A percentile compares a stretch with the other conserved stretches of the same genome.
phyloP scores from a whole-genome alignment of 345 rosid species.

The Psidium friedrichsthalianum region DNA sequence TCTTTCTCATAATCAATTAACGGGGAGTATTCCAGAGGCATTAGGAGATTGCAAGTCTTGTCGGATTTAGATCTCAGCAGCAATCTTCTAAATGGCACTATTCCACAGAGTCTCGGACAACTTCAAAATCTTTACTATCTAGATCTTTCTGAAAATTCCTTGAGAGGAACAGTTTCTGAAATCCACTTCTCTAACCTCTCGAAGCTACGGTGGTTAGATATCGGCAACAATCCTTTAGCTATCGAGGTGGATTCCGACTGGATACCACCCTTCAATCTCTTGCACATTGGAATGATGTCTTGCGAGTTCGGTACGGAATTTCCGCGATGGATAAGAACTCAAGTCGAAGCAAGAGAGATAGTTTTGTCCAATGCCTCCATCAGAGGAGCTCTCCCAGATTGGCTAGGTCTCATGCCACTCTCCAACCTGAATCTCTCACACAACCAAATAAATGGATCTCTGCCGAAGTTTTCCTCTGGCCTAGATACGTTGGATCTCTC shows the following conservation, averaged over 20 bases:
- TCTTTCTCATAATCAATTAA: not conserved
- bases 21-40: not conserved
- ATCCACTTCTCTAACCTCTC: not conserved
- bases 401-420: not conserved
- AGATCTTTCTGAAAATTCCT: not conserved
- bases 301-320: not conserved
- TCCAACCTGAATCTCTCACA: accelerated
- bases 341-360: accelerated
- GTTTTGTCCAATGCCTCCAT: not conserved
- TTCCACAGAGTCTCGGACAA: not conserved
- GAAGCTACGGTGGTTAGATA: not conserved
- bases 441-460: not conserved
- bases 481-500: not conserved
- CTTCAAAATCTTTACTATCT: not conserved
- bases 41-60: not conserved
- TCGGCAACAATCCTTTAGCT: not conserved
- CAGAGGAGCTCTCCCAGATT: not conserved
- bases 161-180: not conserved
- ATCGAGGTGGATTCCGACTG: not conserved
- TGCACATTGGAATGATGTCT: accelerated
- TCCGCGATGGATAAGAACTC: not conserved
- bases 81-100: not conserved
- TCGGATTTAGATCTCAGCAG: not conserved
- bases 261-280: not conserved
- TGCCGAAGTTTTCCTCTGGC: not conserved